Conservation (phyloP, 2,329 filamentous ascomycete species). For the Penicillium concentricum region DNA sequence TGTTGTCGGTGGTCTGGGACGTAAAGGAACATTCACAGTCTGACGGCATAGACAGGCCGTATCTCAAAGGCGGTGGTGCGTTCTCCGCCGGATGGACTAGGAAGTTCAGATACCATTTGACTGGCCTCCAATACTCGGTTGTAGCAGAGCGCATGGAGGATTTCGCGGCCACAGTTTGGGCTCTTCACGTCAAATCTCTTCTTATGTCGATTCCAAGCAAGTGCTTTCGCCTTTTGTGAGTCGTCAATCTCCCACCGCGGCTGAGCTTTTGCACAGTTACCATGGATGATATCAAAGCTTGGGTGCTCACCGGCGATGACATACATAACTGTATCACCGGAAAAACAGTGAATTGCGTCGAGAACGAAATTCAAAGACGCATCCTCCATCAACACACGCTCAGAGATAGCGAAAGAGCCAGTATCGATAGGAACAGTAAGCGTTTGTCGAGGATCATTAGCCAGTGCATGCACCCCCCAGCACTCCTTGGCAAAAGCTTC, state of each 20-base stretch:
- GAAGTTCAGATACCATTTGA: background rate
- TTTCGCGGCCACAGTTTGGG: background rate
- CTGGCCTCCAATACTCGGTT: background rate
- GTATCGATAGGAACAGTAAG: background rate
- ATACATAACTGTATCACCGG: background rate
- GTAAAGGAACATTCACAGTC: background rate
- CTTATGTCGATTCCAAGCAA: background rate
- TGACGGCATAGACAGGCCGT: background rate
- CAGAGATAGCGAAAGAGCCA: background rate
- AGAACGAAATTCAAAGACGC: accelerated
- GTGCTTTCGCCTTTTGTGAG: background rate
- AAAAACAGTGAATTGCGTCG: background rate
- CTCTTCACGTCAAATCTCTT: background rate
- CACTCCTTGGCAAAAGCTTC: background rate
- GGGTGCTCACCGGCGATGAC: background rate
- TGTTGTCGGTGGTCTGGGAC: background rate
- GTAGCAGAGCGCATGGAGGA: background rate
- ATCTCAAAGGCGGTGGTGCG: background rate
- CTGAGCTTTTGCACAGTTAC: background rate
- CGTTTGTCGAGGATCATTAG: too few relatives aligned
- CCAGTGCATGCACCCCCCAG: accelerated
- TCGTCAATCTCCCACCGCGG: background rate
- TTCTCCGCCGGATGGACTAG: too few relatives aligned
- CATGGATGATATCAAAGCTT: background rate
- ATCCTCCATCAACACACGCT: background rate